Percentiles rank a stretch among this genome's conserved stretches.
Conservation (phyloP, 2,329 filamentous ascomycete species). For the Coniochaeta sp. region DNA sequence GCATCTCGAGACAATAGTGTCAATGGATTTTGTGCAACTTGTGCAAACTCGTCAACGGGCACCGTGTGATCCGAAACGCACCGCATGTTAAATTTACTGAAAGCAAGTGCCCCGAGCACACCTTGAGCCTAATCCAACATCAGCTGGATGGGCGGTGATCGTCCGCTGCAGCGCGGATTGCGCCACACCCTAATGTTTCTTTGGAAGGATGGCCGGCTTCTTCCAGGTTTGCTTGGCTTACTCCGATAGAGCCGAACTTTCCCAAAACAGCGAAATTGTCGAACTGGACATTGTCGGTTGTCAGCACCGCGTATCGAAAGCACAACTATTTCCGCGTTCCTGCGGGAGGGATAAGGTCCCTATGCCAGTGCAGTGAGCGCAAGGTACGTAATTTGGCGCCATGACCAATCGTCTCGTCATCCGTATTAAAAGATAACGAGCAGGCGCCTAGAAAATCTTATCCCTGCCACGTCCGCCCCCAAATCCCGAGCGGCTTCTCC, state of each 20-base stretch:
- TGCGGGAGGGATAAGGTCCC: background rate
- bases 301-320: background rate
- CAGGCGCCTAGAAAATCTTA: background rate
- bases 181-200: background rate
- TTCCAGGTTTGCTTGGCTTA: background rate
- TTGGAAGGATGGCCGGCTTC: background rate
- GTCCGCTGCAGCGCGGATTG: background rate
- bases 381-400: background rate
- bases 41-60: background rate
- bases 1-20: too few relatives aligned
- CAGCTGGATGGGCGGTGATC: background rate
- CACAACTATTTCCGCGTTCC: background rate
- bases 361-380: background rate
- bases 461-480: slow-evolving; percentile 1
- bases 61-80: background rate
- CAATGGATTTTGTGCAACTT: background rate
- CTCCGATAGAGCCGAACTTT: background rate
- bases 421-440: background rate
- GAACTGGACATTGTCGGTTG: too few relatives aligned
- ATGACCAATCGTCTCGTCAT: background rate
- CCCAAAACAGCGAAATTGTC: background rate
- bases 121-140: background rate
- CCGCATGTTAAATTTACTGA: background rate
- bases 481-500: slow-evolving; percentile 3
- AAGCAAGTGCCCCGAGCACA: background rate